Conservation (phyloP, 2,329 filamentous ascomycete genomes). For the Diaporthe batatas region DNA sequence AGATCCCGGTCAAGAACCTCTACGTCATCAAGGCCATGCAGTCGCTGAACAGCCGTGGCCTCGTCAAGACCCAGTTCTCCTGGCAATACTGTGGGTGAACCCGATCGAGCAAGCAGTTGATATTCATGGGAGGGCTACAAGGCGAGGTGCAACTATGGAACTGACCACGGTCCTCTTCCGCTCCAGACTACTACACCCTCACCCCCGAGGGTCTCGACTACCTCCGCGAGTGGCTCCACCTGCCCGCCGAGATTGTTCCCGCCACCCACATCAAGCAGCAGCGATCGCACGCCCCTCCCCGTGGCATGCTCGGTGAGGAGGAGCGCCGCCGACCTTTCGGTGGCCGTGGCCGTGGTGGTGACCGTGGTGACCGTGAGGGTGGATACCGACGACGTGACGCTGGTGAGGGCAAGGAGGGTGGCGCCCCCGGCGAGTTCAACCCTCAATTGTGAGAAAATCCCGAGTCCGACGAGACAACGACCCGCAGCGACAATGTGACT, state of each 20-base stretch:
- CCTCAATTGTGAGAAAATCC: slow-evolving; percentile 80
- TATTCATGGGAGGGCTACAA: neutral
- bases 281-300: slow-evolving; percentile 96
- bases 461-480: slow-evolving; percentile 26
- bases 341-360: slow-evolving; percentile 76
- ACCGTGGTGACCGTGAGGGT: slow-evolving; percentile 86
- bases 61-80: slow-evolving; percentile 99
- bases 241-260: slow-evolving; percentile 98
- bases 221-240: slow-evolving; percentile 99
- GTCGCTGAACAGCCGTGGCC: slow-evolving; percentile 97
- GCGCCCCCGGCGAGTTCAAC: slow-evolving; percentile 91
- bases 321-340: slow-evolving; percentile 82
- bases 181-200: slow-evolving; percentile 96
- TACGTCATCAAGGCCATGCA: slow-evolving; percentile 99
- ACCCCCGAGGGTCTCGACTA: slow-evolving; percentile 99
- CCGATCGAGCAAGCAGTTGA: slow-evolving; percentile 8
- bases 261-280: slow-evolving; percentile 99
- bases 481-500: slow-evolving; percentile 52
- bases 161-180: slow-evolving; percentile 17
- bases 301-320: slow-evolving; percentile 95
- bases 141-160: neutral
- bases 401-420: slow-evolving; percentile 90
- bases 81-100: slow-evolving; percentile 82
- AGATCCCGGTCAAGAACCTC: slow-evolving; percentile 99
- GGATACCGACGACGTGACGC: slow-evolving; percentile 93